Base-by-base conservation (phyloP, 1,284 basidiomycete species). In the Fomitiporia mediterranea region DNA sequence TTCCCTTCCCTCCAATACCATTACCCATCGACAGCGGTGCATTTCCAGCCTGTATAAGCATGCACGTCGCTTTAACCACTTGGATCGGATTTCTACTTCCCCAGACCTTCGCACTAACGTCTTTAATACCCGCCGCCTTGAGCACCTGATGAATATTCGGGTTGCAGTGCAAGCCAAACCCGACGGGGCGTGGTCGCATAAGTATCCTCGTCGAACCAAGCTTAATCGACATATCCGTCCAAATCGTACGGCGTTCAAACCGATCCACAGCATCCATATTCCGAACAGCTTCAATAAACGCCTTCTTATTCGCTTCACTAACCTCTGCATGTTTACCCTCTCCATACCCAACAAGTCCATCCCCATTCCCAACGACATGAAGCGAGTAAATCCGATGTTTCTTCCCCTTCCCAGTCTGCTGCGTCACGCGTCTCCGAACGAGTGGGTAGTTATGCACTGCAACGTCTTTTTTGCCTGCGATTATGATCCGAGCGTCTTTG, bases 81-180 rank as follows among this genome's bases (percentile, higher is more conserved):
- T 73, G 86, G 64, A 90, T 75, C 39, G 82, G 82, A 71, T 96
- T 97, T 62, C 91, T 78, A 64, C 90, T 94, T 34, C 95, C 94
- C 82, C 92, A 90, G 39, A 98, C 91, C 71, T 95, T 95, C 27
- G 92, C 96, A 63, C 89, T 92, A 44, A 91, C 81, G 70, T 99
- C 96, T 68, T 92, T 90, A 73, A 98, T 92, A 9, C 96, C 96
- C 1, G 91, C 94, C 0, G 94, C 93, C 64, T 91, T 89, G 66
- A 95, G 81, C 51, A 99, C 80, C 64, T 86, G 81, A 71, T 98
- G 94, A 53, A 98, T 77, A 64, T 89, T 82, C 6, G 92, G 93
- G 62, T 96, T 94, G 65, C 91, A 93, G 62, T 88, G 82, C 50
- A 99, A 75, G 8, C 96, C 96, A 69, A 98, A 98, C 2, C 96